These are phyloP conservation scores for Hypoxylon perforatum DNA, from an alignment of 495 filamentous ascomycete genomes.

Conservation along the genomic window DNA sequence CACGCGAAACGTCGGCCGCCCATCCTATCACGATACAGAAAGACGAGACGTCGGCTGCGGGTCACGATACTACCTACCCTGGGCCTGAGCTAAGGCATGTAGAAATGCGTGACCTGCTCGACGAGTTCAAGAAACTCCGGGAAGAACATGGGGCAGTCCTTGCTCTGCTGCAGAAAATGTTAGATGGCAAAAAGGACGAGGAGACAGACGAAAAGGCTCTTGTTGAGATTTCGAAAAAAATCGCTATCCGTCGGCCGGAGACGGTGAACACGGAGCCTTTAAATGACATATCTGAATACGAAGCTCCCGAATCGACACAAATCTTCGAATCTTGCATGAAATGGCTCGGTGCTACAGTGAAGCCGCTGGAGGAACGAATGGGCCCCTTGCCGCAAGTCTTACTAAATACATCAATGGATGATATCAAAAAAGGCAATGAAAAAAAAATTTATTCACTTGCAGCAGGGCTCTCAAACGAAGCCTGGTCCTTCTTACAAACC, in stretches of 20 bases:
- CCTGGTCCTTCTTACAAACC: not conserved
- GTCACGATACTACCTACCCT: not conserved
- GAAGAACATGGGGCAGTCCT: not conserved
- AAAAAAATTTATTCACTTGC: not conserved
- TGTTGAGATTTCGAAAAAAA: not conserved
- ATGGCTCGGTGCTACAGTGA: not conserved
- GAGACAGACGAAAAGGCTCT: not conserved
- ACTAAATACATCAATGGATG: not conserved
- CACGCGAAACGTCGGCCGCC: too few relatives aligned
- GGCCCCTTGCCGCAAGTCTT: not conserved
- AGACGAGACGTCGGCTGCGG: not conserved
- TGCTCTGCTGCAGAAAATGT: not conserved
- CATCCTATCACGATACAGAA: too few relatives aligned
- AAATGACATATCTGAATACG: not conserved
- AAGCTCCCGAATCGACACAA: not conserved
- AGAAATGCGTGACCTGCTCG: not conserved
- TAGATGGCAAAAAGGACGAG: not conserved
- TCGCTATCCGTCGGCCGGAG: not conserved
- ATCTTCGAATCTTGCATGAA: not conserved
- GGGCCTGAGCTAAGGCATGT: not conserved
- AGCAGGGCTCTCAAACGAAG: not conserved
- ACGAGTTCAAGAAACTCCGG: not conserved
- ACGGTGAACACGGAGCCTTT: not conserved
- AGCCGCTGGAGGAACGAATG: not conserved
- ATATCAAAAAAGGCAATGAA: not conserved